A percentile compares a stretch with the other conserved stretches of the same genome.
Conservation (phyloP, 371 early-diverging fungal species). For the Circinella minor region DNA sequence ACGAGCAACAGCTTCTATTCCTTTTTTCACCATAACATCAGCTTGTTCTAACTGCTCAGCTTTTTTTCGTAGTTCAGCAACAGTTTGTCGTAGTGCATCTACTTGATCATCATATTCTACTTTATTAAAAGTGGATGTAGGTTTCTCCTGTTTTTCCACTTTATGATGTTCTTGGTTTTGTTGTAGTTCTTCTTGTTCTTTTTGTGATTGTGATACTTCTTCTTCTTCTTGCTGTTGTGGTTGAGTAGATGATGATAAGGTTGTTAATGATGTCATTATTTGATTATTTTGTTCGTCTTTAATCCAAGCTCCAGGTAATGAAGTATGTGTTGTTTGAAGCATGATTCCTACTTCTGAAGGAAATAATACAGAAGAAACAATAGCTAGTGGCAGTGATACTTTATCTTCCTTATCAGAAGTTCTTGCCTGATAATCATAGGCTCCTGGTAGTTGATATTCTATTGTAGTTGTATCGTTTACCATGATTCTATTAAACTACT, state of each 20-base stretch:
- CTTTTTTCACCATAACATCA: constrained; percentile 46
- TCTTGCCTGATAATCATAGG: background rate
- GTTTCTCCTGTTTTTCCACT: too few species aligned
- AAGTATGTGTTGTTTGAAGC: constrained; percentile 20
- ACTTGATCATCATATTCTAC: constrained; percentile 22
- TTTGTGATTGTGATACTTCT: background rate
- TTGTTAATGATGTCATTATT: background rate
- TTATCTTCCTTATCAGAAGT: constrained; percentile 2
- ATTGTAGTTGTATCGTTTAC: background rate
- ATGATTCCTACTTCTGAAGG: constrained; percentile 19
- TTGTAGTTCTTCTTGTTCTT: background rate
- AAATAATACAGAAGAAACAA: constrained; percentile 28
- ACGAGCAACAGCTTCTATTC: constrained; percentile 41
- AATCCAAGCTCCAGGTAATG: constrained; percentile 46
- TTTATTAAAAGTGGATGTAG: background rate
- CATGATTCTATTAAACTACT: background rate
- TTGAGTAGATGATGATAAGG: background rate
- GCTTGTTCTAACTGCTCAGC: constrained; percentile 44
- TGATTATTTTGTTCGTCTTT: constrained; percentile 20
- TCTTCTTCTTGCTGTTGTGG: background rate
- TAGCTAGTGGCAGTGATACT: constrained; percentile 17
- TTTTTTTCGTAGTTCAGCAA: constrained; percentile 40
- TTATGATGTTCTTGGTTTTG: background rate
- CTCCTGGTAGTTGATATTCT: constrained; percentile 14
- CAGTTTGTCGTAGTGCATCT: constrained; percentile 35